Base-by-base conservation (phyloP, 23 red algal species). In the Agarophyton chilense region DNA sequence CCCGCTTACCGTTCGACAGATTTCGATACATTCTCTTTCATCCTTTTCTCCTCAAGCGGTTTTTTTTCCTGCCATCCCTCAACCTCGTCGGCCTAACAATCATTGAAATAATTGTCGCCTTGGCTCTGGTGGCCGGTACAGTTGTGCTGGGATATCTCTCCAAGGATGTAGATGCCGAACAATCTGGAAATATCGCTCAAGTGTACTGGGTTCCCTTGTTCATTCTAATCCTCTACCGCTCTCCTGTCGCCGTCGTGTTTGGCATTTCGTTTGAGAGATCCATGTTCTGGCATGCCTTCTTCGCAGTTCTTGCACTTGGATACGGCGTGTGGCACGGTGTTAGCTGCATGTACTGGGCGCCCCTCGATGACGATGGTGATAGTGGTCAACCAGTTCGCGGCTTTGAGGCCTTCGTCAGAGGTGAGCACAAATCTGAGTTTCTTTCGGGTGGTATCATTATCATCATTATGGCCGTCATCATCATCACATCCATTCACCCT, bases 241-340 rank as follows among this genome's bases (percentile, higher is more conserved):
- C 56, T 8, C 56, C 56, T 10, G 19, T 61, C 8, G 56, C 56
- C 26, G 8, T 61, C 6, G 6, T 61, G 4, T 61, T 61, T 17
- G 56, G 56, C 19, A 17, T 61, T 22, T 61, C 56, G 8, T 61
- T 61, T 61, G 56, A 61, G 56, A 22, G 56, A 8, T 61, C 56
- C 19, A 61, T 61, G 56, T 61, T 61, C 56, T 61, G 56, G 56
- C 56, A 61, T 31, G 7, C 56, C 19, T 61, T 28, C 56, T 61
- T 61, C 19, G 56, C 56, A 4, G 8, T 61, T 6, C 56, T 61
- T 17, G 56, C 56, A 7, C 56, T 61, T 28, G 56, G n/a, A 61
- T 61, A 61, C 56, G 56, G n/a, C 8, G 56, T 61, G 56, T 61
- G 56, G 56, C 56, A 61, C 26, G 56, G 56, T n/a, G 56, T 61